A percentile compares a stretch with the other conserved stretches of the same genome.
phyloP scores from a whole-genome alignment of 2,329 filamentous ascomycete genomes.

The Colletotrichum agaves region DNA sequence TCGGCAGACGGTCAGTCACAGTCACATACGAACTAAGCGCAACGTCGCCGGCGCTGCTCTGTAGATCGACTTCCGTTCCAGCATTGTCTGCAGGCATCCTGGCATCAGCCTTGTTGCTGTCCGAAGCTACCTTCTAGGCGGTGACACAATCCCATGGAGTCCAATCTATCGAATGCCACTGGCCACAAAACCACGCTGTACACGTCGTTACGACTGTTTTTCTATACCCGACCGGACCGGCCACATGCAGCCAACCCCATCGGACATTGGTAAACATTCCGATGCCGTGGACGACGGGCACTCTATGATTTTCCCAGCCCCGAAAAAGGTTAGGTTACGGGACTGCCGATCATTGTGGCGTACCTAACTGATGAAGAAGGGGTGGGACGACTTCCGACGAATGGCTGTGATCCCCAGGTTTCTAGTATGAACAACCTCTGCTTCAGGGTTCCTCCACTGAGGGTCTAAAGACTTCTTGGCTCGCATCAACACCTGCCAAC shows the following conservation, averaged over 20 bases:
- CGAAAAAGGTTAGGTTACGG: conserved; percentile 36
- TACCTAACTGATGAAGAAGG: conserved; percentile 37
- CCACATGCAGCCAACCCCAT: too few species aligned
- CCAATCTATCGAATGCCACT: conserved; percentile 1
- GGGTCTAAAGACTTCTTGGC: conserved; percentile 1
- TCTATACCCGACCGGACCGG: background rate
- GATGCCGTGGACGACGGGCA: too few species aligned
- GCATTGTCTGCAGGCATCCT: background rate
- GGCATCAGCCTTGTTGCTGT: background rate
- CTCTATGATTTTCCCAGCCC: conserved; percentile 19
- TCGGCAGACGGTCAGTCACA: conserved; percentile 5
- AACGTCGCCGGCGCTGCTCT: too few species aligned
- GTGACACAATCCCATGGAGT: background rate
- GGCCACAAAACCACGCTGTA: background rate
- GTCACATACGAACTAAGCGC: too few species aligned
- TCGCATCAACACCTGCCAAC: background rate
- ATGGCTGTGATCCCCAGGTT: too few species aligned
- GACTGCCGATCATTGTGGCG: conserved; percentile 39
- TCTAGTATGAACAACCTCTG: too few species aligned
- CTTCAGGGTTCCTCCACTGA: too few species aligned
- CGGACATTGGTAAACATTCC: too few species aligned
- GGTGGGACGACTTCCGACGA: too few species aligned
- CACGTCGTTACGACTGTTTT: conserved; percentile 9
- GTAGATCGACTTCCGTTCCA: background rate
- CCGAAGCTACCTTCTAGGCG: background rate